Evolutionary conservation across 208 protist species (phyloP), one percentile per base, ranked within the genome.

Genomic region (Trypanosoma lewisi): DNA sequence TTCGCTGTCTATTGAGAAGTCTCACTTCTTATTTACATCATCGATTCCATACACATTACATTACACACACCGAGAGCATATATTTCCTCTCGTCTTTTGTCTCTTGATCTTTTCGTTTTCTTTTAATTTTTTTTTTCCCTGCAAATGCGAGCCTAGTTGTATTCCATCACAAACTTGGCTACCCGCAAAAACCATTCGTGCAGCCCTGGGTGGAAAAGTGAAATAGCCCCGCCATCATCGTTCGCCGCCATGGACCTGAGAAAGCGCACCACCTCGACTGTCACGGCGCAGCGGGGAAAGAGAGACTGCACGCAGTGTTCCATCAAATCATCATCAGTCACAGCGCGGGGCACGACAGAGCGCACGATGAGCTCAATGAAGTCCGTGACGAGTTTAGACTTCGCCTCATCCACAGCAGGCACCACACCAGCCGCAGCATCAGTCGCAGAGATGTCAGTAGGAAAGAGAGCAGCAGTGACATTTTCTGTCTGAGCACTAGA

Each of bases 171-270:
- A 53, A 82, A 90, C 19, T 61, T 47, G 12, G 67, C 74, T 19
- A 94, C 52, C 23, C 82, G 78, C 8, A 63, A 30, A 78, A 91
- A 86, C 87, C 87, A 94, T 55, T 83, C 83, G 57, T 94, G 78
- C 51, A 94, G 25, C 5, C 80, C 82, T 36, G 82, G 73, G 37
- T 85, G 64, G 67, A 79, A 79, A 11, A 77, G 53, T 23, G 67
- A 73, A 4, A 68, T 27, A 33, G 50, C 36, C 19, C 60, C 50
- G 6, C 61, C 75, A 44, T 68, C 63, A 21, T 28, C 63, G 16
- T 28, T 36, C 0, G 63, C 30, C 16, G 81, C 64, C 82, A 81
- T 81, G 0, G 82, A 71, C 52, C 53, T 52, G 11, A 94, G 57
- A 51, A 91, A 94, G 2, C 59, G 34, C 17, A 91, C 61, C 16